Conservation (phyloP, 306 rosid species). For the Castanea mollissima region DNA sequence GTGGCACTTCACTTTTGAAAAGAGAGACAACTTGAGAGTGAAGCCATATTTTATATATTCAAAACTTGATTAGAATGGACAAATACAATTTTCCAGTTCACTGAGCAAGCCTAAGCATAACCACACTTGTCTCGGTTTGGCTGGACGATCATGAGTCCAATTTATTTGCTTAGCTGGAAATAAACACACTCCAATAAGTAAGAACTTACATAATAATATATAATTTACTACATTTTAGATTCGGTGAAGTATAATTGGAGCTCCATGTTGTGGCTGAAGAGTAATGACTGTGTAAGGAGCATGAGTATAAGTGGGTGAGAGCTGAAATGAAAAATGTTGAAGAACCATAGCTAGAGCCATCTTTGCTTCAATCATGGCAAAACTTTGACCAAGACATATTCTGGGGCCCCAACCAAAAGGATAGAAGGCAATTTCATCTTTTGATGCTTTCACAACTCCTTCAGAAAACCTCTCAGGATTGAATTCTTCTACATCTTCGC, state of each 20-base stretch:
- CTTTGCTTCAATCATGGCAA: conserved; percentile 46
- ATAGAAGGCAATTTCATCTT: conserved; percentile 32
- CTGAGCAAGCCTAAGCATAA: too few species aligned
- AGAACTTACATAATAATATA: too few species aligned
- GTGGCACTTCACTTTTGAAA: too few species aligned
- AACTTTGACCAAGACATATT: conserved; percentile 47
- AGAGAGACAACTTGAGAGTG: too few species aligned
- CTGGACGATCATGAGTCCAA: too few species aligned
- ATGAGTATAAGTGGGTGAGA: conserved; percentile 50
- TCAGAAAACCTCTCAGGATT: conserved; percentile 45
- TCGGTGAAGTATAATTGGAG: conserved; percentile 32
- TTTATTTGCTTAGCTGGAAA: too few species aligned
- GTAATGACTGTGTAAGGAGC: conserved; percentile 30
- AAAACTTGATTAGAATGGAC: too few species aligned
- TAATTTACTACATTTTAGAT: conserved; percentile 1
- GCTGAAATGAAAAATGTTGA: conserved; percentile 44
- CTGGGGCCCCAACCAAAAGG: conserved; percentile 57
- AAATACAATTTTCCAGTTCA: too few species aligned
- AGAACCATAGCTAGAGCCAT: conserved; percentile 45
- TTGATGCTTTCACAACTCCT: conserved; percentile 38
- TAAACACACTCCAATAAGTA: too few species aligned
- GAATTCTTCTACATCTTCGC: conserved; percentile 33
- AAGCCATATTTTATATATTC: too few species aligned
- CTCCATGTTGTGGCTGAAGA: conserved; percentile 44
- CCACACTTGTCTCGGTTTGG: too few species aligned